Evolutionary conservation across 2,329 filamentous ascomycete genomes (phyloP).

Genomic region (Arthrinium puccinioides): DNA sequence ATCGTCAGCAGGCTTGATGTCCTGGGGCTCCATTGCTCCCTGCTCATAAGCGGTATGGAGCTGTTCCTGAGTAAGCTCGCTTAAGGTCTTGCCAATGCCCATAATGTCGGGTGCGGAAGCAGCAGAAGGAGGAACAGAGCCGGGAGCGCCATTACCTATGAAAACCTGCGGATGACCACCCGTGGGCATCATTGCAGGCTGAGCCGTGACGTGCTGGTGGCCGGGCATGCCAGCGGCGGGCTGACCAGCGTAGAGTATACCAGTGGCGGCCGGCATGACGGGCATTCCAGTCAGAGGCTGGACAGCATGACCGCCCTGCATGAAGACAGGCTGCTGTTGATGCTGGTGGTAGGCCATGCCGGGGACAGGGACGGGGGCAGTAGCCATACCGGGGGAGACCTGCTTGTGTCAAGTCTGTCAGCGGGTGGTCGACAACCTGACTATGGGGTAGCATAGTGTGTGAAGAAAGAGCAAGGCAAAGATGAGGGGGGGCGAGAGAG

Average conservation of each 20-base stretch:
- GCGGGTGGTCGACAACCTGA: too few relatives aligned
- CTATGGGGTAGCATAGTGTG: too few relatives aligned
- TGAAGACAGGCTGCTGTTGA: conserved; percentile 11
- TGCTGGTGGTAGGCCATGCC: conserved; percentile 13
- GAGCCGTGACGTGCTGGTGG: not conserved
- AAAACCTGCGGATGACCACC: conserved; percentile 3
- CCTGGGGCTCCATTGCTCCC: conserved; percentile 48
- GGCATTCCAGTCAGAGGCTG: conserved; percentile 2
- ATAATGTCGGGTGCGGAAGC: conserved; percentile 34
- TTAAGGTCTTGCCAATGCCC: conserved; percentile 43
- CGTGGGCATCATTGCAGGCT: conserved; percentile 3
- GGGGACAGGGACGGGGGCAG: conserved; percentile 11
- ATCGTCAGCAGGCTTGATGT: conserved; percentile 56
- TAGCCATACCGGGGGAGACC: conserved; percentile 13
- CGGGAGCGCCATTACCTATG: conserved; percentile 7
- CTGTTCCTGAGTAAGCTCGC: conserved; percentile 39
- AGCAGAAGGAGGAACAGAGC: not conserved
- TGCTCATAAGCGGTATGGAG: conserved; percentile 41
- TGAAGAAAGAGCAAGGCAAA: too few relatives aligned
- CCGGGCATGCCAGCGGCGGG: too few relatives aligned
- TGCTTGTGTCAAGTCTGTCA: conserved; percentile 4
- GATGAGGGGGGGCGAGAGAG: not conserved
- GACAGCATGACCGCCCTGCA: conserved; percentile 1
- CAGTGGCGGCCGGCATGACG: not conserved
- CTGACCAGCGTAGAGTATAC: not conserved